These are phyloP conservation scores for Ustilago vetiveriae DNA, from an alignment of 1,284 basidiomycete genomes.

Conservation along the genomic window DNA sequence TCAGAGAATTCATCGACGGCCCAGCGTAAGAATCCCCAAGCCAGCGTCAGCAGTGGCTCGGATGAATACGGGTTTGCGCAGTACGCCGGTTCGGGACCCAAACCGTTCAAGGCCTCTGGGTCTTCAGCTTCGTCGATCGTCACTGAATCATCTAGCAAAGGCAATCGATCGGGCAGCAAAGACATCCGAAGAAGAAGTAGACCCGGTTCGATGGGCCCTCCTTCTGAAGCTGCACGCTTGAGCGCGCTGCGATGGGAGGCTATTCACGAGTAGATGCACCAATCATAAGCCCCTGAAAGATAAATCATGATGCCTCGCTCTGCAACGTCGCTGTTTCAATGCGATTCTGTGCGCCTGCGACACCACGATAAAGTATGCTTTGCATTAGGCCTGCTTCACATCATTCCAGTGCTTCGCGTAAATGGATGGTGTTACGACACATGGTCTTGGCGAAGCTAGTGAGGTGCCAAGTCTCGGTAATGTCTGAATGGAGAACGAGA, in stretches of 20 bases:
- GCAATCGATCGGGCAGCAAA: conserved; percentile 31
- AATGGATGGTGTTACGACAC: too few relatives aligned
- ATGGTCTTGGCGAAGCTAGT: too few relatives aligned
- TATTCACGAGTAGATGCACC: conserved; percentile 32
- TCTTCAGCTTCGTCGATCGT: conserved; percentile 17
- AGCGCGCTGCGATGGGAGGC: conserved; percentile 42
- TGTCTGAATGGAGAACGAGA: too few relatives aligned
- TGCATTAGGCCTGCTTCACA: too few relatives aligned
- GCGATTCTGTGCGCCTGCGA: too few relatives aligned
- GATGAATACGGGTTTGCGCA: conserved; percentile 20
- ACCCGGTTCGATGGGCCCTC: conserved; percentile 46
- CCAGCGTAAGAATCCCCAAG: background rate
- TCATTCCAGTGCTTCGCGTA: too few relatives aligned
- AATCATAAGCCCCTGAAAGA: background rate
- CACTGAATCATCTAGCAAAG: conserved; percentile 19
- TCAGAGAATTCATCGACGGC: background rate
- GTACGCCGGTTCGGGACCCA: conserved; percentile 28
- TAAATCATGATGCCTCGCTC: background rate
- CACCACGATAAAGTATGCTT: too few relatives aligned
- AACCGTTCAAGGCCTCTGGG: conserved; percentile 13
- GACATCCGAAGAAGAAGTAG: conserved; percentile 24
- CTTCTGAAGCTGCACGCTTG: conserved; percentile 41
- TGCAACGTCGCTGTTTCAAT: too few relatives aligned
- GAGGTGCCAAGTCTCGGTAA: too few relatives aligned
- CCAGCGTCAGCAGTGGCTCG: background rate